Evolutionary conservation across 768 basidiomycete genomes (phyloP).

Genomic region (Piloderma croceum): DNA sequence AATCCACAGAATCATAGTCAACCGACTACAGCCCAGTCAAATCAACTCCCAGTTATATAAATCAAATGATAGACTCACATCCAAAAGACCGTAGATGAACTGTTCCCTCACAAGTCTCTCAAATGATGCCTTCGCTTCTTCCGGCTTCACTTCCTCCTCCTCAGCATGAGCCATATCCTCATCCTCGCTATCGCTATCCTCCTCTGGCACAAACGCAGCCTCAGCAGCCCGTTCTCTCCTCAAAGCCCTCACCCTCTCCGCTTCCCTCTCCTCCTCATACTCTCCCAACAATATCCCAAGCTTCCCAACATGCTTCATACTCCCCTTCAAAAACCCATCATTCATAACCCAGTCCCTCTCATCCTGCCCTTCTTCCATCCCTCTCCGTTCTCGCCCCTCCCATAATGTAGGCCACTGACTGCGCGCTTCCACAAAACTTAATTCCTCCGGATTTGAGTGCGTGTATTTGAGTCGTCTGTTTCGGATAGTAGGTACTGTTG

Average conservation of each 20-base stretch:
- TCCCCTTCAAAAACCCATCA: slow-evolving; percentile 52
- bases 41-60: slow-evolving; percentile 4
- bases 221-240: slow-evolving; percentile 36
- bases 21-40: slow-evolving; percentile 39
- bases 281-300: slow-evolving; percentile 58
- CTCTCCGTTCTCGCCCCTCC: slow-evolving; percentile 48
- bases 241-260: slow-evolving; percentile 48
- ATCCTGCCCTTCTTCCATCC: slow-evolving; percentile 51
- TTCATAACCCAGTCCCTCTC: slow-evolving; percentile 66
- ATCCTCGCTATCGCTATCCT: slow-evolving; percentile 60
- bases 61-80: slow-evolving; percentile 40
- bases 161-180: slow-evolving; percentile 21
- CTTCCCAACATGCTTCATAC: slow-evolving; percentile 59
- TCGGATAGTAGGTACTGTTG: slow-evolving; percentile 55
- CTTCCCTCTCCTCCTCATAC: slow-evolving; percentile 76
- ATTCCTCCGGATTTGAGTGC: slow-evolving; percentile 47
- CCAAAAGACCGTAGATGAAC: slow-evolving; percentile 72
- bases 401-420: slow-evolving; percentile 64
- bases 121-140: slow-evolving; percentile 48
- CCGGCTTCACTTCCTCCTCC: slow-evolving; percentile 40
- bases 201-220: slow-evolving; percentile 57
- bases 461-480: slow-evolving; percentile 68
- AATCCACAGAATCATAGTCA: slow-evolving; percentile 69
- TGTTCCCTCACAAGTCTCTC: slow-evolving; percentile 58
- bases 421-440: slow-evolving; percentile 49